Evolutionary conservation across 2,329 filamentous ascomycete species (phyloP), one percentile per base, ranked within the genome.

Genomic region (Orbilia blumenaviensis): DNA sequence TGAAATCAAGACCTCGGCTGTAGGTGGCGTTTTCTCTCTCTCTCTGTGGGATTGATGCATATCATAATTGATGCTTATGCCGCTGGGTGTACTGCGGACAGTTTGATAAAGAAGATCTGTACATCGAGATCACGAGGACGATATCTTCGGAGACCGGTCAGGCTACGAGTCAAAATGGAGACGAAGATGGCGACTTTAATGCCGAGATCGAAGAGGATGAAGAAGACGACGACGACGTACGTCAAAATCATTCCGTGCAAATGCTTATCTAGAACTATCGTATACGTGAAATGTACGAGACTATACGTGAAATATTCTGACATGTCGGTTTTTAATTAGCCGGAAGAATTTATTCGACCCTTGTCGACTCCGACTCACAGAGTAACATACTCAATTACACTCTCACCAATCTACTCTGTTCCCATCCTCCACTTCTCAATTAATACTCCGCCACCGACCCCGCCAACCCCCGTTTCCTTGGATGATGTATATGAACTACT

Each of bases 361-460:
- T 2, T 23, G 34, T 27, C 29, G 46, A 6, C 42, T 27, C 21
- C 34, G 7, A 60, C 66, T 21, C 58, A 67, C 23, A 64, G 60
- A 32, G 48, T 66, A 21, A 18, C 34, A 29, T 76, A 80, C 60
- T 67, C 79, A 8, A 78, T 80, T 25, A 27, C 77, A 14, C 66
- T 79, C 42, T 80, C 79, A 0, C 74, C 72, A 29, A 66, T 76
- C 56, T 79, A 80, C 42, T 60, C 67, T 18, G 46, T 78, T 12
- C 79, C 79, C 1, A 64, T 78, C 1, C 74, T 80, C 1, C 77
- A 79, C 27, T 79, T 80, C 48, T 77, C 68, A 16, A 34, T 78
- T 9, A 34, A 4, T n/a, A 46, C 69, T 7, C 6, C 48, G 2
- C 46, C 66, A 16, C 21, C 61, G 3, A 23, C 25, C 3, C 38